Evolutionary conservation across 108 stramenopile species (phyloP).

Genomic region (Skeletonema grethae): DNA sequence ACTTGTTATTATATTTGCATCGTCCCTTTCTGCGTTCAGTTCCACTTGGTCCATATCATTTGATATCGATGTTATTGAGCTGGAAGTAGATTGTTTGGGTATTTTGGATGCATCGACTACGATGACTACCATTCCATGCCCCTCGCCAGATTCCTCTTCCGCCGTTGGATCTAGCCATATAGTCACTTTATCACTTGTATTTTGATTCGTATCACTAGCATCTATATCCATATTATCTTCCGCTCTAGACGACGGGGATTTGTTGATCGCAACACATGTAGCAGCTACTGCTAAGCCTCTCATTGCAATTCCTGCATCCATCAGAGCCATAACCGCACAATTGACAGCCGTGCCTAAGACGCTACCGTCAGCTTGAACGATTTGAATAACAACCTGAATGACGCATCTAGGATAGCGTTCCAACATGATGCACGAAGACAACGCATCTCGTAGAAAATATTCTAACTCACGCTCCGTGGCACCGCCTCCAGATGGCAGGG

Average conservation of each 20-base stretch:
- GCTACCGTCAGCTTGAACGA: conserved; percentile 78
- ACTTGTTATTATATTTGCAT: conserved; percentile 25
- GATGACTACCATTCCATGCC: conserved; percentile 48
- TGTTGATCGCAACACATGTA: conserved; percentile 58
- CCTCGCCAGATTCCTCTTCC: conserved; percentile 51
- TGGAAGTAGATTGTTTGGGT: neutral
- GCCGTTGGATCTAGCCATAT: conserved; percentile 54
- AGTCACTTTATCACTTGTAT: neutral
- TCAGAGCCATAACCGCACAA: conserved; percentile 79
- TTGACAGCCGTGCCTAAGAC: conserved; percentile 65
- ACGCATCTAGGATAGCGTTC: conserved; percentile 71
- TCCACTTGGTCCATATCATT: conserved; percentile 4
- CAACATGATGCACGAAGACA: conserved; percentile 55
- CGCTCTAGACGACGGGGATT: neutral
- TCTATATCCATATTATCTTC: conserved; percentile 8
- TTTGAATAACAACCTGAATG: conserved; percentile 73
- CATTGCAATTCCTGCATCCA: conserved; percentile 88
- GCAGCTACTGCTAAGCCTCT: conserved; percentile 75
- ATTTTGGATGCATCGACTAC: conserved; percentile 47
- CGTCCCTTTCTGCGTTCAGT: neutral
- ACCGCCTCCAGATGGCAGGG: conserved; percentile 41
- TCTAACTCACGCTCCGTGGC: conserved; percentile 62
- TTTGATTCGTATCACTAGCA: neutral
- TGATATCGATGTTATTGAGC: conserved; percentile 4
- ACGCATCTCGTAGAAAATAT: conserved; percentile 54